Base-by-base conservation (phyloP, 805 yeast genomes). In the Starmerella cellae region DNA sequence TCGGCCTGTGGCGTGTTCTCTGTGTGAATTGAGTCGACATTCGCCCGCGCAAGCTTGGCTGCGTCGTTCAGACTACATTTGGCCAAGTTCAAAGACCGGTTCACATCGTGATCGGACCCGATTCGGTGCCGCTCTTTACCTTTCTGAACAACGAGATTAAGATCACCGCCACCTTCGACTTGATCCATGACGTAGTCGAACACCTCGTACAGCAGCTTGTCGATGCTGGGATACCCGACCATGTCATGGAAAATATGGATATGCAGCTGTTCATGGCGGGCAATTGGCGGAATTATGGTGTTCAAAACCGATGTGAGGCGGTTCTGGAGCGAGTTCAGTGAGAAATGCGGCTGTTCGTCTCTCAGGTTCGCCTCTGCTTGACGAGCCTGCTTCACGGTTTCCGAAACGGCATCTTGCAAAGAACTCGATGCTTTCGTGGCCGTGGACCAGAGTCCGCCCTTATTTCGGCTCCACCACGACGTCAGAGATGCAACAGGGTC, bases 11-110 rank as follows among this genome's bases (percentile, higher is more conserved):
- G 16, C 3, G 51, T 32, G 17, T 29, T 16, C 42, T 21, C 20
- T 35, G 55, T 40, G 78, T 70, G n/a, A 77, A 75, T 41, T 26
- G 76, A 74, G 24, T 84, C 95, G 53, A 88, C 69, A 56, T 84
- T 87, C 3, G 96, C 97, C 54, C 74, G 69, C 32, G 93, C 80
- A 45, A 91, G 70, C 59, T 91, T 88, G 55, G 82, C 93, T 13
- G 91, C 96, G 59, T 84, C 94, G 35, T 75, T 71, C 1, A 75
- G 55, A 49, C 80, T 79, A 8, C 96, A 96, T 18, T 70, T 64
- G 57, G 85, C 83, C 51, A 82, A 59, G 48, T 79, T 79, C 53
- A 88, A 70, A 38, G 73, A 73, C 24, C 71, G 67, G 44, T 58
- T 57, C 21, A 40, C 53, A 33, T 50, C 57, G 31, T 52, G 49